Evolutionary conservation across 2,329 filamentous ascomycete genomes (phyloP), one percentile per base, ranked within the genome.

Genomic region (Aspergillus sp.): DNA sequence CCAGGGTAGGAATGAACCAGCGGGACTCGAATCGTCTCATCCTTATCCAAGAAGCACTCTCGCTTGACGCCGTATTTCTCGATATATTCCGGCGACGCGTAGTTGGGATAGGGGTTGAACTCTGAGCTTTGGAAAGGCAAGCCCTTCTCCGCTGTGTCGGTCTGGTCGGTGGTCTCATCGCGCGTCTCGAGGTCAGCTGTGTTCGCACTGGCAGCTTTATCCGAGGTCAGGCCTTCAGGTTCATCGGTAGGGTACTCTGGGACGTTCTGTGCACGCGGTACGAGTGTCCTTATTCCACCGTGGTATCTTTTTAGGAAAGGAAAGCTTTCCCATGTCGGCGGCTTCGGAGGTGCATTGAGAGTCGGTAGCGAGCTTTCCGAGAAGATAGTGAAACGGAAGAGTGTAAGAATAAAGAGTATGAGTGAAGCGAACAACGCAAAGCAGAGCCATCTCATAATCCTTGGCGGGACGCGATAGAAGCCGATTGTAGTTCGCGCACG

Each of bases 261-360:
- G 9, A 82, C 79, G 64, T 93, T 93, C 48, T 90, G 79, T 13
- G 81, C 73, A 24, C 86, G 77, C 0, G 85, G 75, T 0, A 90
- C 84, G 60, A 99, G 70, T 0, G 84, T 89, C 62, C 88, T 83
- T 58, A 99, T 82, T 1, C 95, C 95, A 13, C 92, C 93, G 72
- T 97, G 95, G 72, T 97, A 99, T 61, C 93, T 84, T 59, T 88
- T 88, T 60, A 99, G 75, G 68, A 96, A 96, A 0, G 87, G 86
- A 70, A 96, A 98, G 9, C 83, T 84, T 71, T 96, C 90, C 92
- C 93, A 98, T n/a, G 66, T 62, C 0, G 87, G 85, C 12, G 90
- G 89, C 19, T 86, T 84, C 0, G 84, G 75, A 0, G 85, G 81
- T 12, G 82, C 82, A 62, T 86, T 86, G 22, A 72, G 64, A 3